Evolutionary conservation across 1,284 basidiomycete species (phyloP), one percentile per base, ranked within the genome.

Genomic region (Cystobasidium sp.): DNA sequence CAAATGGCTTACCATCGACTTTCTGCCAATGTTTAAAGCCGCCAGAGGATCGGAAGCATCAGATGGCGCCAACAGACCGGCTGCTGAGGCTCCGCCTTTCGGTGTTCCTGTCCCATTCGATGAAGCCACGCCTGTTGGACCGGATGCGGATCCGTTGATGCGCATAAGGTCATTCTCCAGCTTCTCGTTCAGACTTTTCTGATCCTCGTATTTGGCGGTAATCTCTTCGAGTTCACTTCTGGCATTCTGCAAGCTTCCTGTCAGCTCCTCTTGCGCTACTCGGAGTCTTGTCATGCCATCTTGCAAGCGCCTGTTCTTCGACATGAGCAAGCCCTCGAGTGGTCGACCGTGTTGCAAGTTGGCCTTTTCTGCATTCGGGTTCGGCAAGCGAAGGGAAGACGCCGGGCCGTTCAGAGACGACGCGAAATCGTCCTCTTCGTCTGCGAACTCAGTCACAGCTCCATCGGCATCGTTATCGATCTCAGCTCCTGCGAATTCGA

Each of bases 261-360:
- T 88, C 1, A 96, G 86, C 80, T 96, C 93, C 39, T 87, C 86
- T 79, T 92, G 91, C 0, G 93, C 84, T 69, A 94, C 90, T 72
- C 95, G 86, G 79, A 97, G 88, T 78, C 90, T 93, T 2, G 96
- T 96, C 52, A 98, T 84, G 80, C 98, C 94, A 78, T 98, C 94
- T 56, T 94, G 87, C n/a, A 99, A 88, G 61, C 91, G 89, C 80
- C 93, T 92, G 83, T 98, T 99, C 86, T 97, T 98, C 63, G 88
- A 89, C 1, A 95, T 92, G 39, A 99, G 87, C 0, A 98, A 88
- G 37, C 89, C 88, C 82, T 99, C 96, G 0, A 99, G 87, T 0
- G 94, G 92, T 81, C 90, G 91, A 24, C 88, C 91, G 47, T 88
- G 88, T 74, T 90, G 88, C 39, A 82, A 85, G 78, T 91, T 92